Base-by-base conservation (phyloP, 2,329 filamentous ascomycete species). In the Sporothrix schenckii region DNA sequence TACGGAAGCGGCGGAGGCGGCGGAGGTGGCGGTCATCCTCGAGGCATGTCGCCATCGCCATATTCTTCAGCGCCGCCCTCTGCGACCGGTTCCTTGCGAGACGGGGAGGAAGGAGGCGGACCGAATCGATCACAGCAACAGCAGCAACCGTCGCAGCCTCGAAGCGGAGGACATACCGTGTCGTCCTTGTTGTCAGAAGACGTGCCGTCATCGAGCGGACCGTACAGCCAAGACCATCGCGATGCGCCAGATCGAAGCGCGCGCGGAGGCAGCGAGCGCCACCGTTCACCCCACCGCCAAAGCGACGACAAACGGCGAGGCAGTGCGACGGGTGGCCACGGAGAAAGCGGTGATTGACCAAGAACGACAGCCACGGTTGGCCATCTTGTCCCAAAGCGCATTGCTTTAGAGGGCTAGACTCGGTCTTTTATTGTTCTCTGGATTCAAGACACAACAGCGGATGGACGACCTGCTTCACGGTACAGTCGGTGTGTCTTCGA, bases 171-270 rank as follows among this genome's bases (percentile, higher is more conserved):
- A n/a, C 82, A 84, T 71, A 79, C 81, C 16, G 81, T 83, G 63
- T 83, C 82, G 27, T 83, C 82, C 6, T 71, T 84, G 66, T 74
- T 84, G 68, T 80, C 82, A 14, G 81, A 82, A 44, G 79, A 82
- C 53, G 78, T 78, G 24, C 77, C 77, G 27, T 76, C 75, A 10
- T 72, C 72, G 53, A 66, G 72, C 27, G 71, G 70, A 52, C 71
- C 74, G n/a, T 77, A 76, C 53, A 72, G 73, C 49, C 63, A 70
- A 60, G 72, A 68, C 39, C 70, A 30, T 73, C 21, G 75, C 66
- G 75, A 74, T 41, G 63, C 53, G 24, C 60, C 71, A 58, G 75
- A 71, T 3, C 50, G 21, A 11, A 50, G 65, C 6, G 34, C 63
- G 16, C 63, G 53, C 9, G 50, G 75, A 69, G 78, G 79, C 67